These are phyloP conservation scores for Fistulina hepatica DNA, from an alignment of 1,284 basidiomycete genomes.

Conservation along the genomic window DNA sequence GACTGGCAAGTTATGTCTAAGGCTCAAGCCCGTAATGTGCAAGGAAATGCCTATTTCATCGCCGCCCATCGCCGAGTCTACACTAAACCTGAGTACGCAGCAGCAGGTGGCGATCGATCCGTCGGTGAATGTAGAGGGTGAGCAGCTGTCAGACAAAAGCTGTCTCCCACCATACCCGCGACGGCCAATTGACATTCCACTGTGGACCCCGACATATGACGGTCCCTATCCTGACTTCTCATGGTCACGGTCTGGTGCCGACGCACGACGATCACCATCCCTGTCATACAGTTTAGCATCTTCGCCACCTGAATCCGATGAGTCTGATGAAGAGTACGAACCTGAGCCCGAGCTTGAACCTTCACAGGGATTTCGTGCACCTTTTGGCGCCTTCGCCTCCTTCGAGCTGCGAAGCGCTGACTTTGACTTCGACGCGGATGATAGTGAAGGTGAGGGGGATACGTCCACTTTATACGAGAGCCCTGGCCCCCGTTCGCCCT, in stretches of 20 bases:
- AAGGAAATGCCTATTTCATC: conserved; percentile 25
- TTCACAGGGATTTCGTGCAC: too few species aligned
- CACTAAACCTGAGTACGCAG: conserved; percentile 12
- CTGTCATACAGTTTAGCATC: conserved; percentile 43
- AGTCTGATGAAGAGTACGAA: conserved; percentile 20
- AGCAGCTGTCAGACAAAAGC: conserved; percentile 23
- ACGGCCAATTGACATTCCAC: conserved; percentile 42
- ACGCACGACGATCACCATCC: conserved; percentile 48
- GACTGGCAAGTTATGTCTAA: conserved; percentile 53
- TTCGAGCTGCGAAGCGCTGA: conserved; percentile 14
- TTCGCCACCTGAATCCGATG: conserved; percentile 56
- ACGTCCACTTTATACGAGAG: conserved; percentile 45
- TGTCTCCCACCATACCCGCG: conserved; percentile 35
- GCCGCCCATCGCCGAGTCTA: conserved; percentile 16
- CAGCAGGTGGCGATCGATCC: too few species aligned
- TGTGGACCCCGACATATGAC: conserved; percentile 36
- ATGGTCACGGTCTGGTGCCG: too few species aligned
- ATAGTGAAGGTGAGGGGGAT: conserved; percentile 36
- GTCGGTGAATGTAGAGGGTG: too few species aligned
- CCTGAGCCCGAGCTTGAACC: conserved; percentile 11
- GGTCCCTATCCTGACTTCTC: conserved; percentile 24
- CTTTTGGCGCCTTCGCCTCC: conserved; percentile 15
- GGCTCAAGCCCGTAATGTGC: conserved; percentile 44
- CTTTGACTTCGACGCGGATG: conserved; percentile 25
- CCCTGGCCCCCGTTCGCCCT: conserved; percentile 45